Evolutionary conservation across 768 basidiomycete species (phyloP).

Genomic region (Amanita pseudoporphyria): DNA sequence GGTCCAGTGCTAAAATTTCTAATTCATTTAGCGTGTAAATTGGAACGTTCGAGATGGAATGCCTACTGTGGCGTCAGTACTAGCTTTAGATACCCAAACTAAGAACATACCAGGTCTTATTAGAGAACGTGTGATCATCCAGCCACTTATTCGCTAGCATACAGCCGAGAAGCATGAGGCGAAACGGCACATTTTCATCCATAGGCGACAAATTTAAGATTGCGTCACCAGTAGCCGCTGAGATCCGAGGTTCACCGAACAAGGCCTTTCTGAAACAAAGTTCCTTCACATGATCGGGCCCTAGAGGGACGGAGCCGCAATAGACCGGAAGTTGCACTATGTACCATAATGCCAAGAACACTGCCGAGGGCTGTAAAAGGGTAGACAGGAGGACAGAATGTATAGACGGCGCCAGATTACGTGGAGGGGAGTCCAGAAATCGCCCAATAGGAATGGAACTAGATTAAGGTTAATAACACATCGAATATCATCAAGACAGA

Average conservation of each 20-base stretch:
- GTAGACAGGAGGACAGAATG: slow-evolving; percentile 73
- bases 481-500: slow-evolving; percentile 8
- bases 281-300: slow-evolving; percentile 47
- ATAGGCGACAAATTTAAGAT: slow-evolving; percentile 24
- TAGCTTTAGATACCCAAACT: slow-evolving; percentile 2
- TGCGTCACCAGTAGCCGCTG: neutral
- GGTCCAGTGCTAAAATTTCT: slow-evolving; percentile 61
- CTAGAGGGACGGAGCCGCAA: slow-evolving; percentile 42
- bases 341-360: slow-evolving; percentile 75
- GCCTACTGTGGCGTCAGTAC: slow-evolving; percentile 34
- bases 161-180: slow-evolving; percentile 67
- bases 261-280: slow-evolving; percentile 54
- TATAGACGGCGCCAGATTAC: slow-evolving; percentile 47
- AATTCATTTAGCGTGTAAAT: slow-evolving; percentile 60
- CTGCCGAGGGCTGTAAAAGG: slow-evolving; percentile 71
- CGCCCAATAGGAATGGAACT: slow-evolving; percentile 25
- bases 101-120: slow-evolving; percentile 69
- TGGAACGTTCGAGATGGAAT: slow-evolving; percentile 71
- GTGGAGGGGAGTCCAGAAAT: slow-evolving; percentile 39
- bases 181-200: slow-evolving; percentile 59
- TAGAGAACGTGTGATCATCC: slow-evolving; percentile 83
- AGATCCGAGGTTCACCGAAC: slow-evolving; percentile 33
- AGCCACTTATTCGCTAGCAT: slow-evolving; percentile 88
- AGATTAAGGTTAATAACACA: slow-evolving; percentile 8
- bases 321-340: slow-evolving; percentile 68